A percentile compares a stretch with the other conserved stretches of the same genome.
These are phyloP conservation scores for Malassezia japonica DNA, from an alignment of 1,284 basidiomycete genomes.

Conservation along the genomic window DNA sequence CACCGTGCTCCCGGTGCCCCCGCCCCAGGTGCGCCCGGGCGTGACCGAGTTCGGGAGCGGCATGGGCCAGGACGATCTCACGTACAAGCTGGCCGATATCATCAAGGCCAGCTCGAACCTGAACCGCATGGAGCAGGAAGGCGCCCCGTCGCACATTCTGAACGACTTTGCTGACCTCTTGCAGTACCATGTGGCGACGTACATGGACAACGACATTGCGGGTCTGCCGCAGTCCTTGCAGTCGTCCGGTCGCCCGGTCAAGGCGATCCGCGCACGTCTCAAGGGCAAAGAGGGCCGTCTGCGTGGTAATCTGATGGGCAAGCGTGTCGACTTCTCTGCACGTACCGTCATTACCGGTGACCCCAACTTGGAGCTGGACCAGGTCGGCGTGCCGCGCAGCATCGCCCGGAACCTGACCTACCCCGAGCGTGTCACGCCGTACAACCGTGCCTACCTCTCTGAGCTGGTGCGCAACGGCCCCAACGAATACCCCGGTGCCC, in stretches of 20 bases:
- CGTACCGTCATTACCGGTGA: conserved; percentile 99
- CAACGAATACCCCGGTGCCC: conserved; percentile 85
- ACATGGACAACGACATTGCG: conserved; percentile 99
- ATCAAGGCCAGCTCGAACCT: conserved; percentile 91
- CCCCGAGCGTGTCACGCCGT: conserved; percentile 95
- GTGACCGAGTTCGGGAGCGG: conserved; percentile 93
- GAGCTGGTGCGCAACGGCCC: conserved; percentile 95
- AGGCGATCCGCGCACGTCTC: conserved; percentile 91
- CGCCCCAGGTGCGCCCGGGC: conserved; percentile 92
- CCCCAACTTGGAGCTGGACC: conserved; percentile 88
- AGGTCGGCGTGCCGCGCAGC: conserved; percentile 92
- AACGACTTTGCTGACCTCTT: conserved; percentile 92
- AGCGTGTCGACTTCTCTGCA: conserved; percentile 98
- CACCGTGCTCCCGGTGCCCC: conserved; percentile 92
- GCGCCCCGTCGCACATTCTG: conserved; percentile 89
- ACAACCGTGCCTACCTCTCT: conserved; percentile 89
- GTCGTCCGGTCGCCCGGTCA: conserved; percentile 93
- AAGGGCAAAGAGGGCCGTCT: conserved; percentile 99
- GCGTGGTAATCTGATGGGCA: conserved; percentile 97
- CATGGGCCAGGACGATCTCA: conserved; percentile 95
- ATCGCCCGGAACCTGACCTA: conserved; percentile 98
- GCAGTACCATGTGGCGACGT: conserved; percentile 90
- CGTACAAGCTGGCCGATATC: conserved; percentile 94
- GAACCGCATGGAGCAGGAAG: conserved; percentile 85
- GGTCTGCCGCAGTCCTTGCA: conserved; percentile 95